Percentiles rank a stretch among this genome's conserved stretches.
phyloP scores from a whole-genome alignment of 2,329 filamentous ascomycete species.

The Fusarium nisikadoi region DNA sequence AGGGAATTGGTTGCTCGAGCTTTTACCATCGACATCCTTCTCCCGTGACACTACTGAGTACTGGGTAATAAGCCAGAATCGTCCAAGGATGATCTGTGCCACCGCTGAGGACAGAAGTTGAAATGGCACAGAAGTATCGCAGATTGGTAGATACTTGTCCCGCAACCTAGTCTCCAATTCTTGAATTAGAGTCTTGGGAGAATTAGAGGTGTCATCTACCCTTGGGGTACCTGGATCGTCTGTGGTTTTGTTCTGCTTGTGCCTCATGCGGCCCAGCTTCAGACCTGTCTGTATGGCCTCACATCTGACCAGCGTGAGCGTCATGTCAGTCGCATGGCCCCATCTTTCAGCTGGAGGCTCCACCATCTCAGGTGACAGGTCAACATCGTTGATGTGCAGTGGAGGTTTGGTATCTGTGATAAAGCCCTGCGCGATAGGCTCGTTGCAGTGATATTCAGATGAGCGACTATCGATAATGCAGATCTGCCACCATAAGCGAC shows the following conservation, averaged over 20 bases:
- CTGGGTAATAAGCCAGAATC: not conserved
- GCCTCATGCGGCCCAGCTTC: not conserved
- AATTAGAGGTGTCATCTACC: not conserved
- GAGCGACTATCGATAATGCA: not conserved
- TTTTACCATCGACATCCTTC: fast-evolving
- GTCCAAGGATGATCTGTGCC: not conserved
- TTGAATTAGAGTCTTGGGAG: not conserved
- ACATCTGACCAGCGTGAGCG: not conserved
- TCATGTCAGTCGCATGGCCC: not conserved
- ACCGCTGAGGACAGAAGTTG: not conserved
- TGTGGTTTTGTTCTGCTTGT: not conserved
- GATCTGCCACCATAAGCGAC: not conserved
- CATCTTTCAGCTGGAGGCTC: not conserved
- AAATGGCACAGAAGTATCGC: not conserved
- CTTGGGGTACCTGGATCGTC: not conserved
- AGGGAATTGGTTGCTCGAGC: not conserved
- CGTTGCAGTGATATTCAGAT: not conserved
- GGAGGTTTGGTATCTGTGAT: not conserved
- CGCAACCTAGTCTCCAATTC: not conserved
- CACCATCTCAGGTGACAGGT: not conserved
- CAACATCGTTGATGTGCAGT: not conserved
- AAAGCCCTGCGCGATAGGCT: not conserved
- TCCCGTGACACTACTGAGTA: not conserved
- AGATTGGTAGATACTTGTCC: not conserved
- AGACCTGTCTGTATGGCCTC: not conserved